Evolutionary conservation across 768 basidiomycete genomes (phyloP), one percentile per base, ranked within the genome.

Genomic region (Suillus alpinus): DNA sequence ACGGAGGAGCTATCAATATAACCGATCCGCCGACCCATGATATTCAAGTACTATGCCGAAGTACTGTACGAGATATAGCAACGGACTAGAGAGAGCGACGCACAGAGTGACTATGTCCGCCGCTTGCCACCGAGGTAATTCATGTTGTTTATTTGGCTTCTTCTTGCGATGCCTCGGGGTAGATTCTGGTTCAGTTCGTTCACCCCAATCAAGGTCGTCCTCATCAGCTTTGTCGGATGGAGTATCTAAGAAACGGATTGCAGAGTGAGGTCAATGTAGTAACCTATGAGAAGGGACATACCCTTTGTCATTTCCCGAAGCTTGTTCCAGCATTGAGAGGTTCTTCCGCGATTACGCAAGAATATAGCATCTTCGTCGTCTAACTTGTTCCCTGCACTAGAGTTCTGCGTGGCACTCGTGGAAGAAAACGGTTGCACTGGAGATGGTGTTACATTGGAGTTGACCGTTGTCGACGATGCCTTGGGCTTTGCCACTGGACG

Each of bases 341-440:
- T 83, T 56, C 88, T 78, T 61, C 81, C 81, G 47, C 75, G 77
- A 69, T 91, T 93, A 55, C 82, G 82, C 67, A 91, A 82, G 65
- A 92, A 92, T 71, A 84, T 77, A 16, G 82, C 84, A 70, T 92
- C 89, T 55, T 83, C 84, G 60, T 91, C 87, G 12, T 81, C 70
- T 71, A 47, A 50, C 59, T 63, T 43, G 58, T 62, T 37, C 57
- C 56, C 56, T 64, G 59, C 13, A 12, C 40, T 37, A 26, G 65
- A 55, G 5, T 46, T 29, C 23, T 66, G 59, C 4, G 59, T 46
- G 40, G 51, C 32, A 53, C 12, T 26, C 39, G 57, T 61, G 32
- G 62, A 49, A 52, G 65, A 67, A 50, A 49, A 59, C 56, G 72
- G 66, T 58, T 56, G 31, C 14, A 20, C 36, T 9, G 62, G 44